Evolutionary conservation across 257 asterid genomes (phyloP).

Genomic region (Avicennia marina): DNA sequence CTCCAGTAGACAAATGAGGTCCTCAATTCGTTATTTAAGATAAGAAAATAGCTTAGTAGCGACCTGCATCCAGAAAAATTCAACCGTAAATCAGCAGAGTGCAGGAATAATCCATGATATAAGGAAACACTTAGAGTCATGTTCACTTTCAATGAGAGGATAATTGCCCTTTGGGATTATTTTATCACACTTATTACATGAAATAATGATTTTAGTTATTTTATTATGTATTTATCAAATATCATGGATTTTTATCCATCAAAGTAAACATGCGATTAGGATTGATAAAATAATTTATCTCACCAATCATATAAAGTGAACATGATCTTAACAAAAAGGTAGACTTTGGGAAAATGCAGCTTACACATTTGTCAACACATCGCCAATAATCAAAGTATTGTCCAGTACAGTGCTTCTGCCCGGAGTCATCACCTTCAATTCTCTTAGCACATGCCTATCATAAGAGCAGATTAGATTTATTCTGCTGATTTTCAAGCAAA

Average conservation of each 20-base stretch:
- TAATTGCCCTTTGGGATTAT: no score
- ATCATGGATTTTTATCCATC: no score
- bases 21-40: conserved; percentile 41
- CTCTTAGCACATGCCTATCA: conserved; percentile 59
- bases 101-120: no score
- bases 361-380: conserved; percentile 50
- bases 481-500: neutral
- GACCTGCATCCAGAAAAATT: conserved; percentile 21
- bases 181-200: no score
- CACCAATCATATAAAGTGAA: no score
- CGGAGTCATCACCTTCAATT: conserved; percentile 33
- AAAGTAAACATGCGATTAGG: no score
- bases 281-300: no score
- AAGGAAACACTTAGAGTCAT: no score
- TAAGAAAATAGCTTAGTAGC: conserved; percentile 41
- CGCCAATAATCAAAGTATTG: conserved; percentile 36
- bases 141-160: no score
- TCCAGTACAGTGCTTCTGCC: conserved; percentile 34
- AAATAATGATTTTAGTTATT: no score
- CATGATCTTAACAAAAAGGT: neutral
- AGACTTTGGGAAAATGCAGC: conserved; percentile 11
- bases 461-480: conserved; percentile 1
- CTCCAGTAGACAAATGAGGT: conserved; percentile 12
- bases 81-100: conserved; percentile 12
- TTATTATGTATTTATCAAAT: no score